phyloP scores from a whole-genome alignment of 2,329 filamentous ascomycete species.

The Pyricularia grisea region DNA sequence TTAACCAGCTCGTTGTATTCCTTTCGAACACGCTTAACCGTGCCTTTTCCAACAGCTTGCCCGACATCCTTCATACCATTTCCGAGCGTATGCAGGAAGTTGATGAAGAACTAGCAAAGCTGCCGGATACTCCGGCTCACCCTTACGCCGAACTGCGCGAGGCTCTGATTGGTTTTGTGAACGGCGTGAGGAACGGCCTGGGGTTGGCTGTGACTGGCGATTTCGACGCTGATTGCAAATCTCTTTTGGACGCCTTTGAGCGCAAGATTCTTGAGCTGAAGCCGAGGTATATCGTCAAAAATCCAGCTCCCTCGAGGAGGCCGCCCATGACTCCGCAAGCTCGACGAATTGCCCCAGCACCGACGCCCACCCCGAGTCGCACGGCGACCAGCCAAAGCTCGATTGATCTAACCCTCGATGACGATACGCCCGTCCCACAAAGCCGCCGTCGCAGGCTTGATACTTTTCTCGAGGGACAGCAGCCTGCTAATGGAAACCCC shows the following conservation, averaged over 20 bases:
- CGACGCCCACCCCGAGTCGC: neutral
- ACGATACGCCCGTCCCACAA: conserved; percentile 6
- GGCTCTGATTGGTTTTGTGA: conserved; percentile 48
- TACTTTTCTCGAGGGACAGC: conserved; percentile 10
- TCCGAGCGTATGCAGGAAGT: conserved; percentile 40
- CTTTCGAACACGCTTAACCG: conserved; percentile 43
- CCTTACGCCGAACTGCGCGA: conserved; percentile 56
- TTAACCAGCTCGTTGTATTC: conserved; percentile 41
- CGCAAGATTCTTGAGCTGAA: conserved; percentile 34
- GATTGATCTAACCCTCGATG: neutral
- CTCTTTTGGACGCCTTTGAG: conserved; percentile 41
- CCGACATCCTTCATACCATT: conserved; percentile 40
- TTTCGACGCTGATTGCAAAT: conserved; percentile 34
- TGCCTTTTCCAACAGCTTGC: conserved; percentile 35
- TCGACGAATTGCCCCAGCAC: neutral
- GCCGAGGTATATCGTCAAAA: conserved; percentile 32
- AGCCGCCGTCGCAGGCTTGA: conserved; percentile 7
- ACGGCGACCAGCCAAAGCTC: neutral
- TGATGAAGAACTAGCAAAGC: conserved; percentile 38
- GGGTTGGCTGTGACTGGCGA: conserved; percentile 27
- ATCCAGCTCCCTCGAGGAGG: neutral
- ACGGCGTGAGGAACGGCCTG: conserved; percentile 41
- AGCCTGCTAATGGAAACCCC: neutral
- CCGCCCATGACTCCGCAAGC: neutral
- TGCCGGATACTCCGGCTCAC: conserved; percentile 61